Base-by-base conservation (phyloP, 2,329 filamentous ascomycete genomes). In the Penicillium sp. region DNA sequence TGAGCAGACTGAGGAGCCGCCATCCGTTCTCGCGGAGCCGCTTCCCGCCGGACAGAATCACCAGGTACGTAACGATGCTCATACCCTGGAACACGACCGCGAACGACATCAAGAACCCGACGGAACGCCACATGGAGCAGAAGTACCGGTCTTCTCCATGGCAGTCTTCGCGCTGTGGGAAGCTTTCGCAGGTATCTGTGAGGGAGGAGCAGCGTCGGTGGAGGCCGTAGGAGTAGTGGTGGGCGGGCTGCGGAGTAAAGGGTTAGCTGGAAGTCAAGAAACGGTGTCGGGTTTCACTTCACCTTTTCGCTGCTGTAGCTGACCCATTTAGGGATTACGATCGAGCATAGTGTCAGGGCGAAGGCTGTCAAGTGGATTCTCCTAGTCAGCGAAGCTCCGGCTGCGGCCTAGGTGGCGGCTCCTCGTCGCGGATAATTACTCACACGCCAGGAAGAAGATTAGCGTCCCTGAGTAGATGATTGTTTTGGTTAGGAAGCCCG, bases 101-200 rank as follows among this genome's bases (percentile, higher is more conserved):
- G 63, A 96, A 89, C 46, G 86, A 89, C 76, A 95, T 90, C 58
- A 96, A 74, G 73, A 96, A 97, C 22, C 89, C 91, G 31, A 90
- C 85, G 24, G 85, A 90, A 53, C 89, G 83, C 92, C 92, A 99
- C 81, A 95, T 88, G 63, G 85, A 88, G 78, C 94, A 97, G 74
- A 97, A 96, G 65, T 85, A 84, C 46, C 84, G 80, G 61, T 86
- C 82, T 46, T 83, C 81, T 61, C 79, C 81, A 49, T 77, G 75
- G 72, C 89, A 92, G 68, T 90, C 85, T 50, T 82, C 77, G 48
- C 81, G 75, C 57, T 80, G 78, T 3, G 90, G 90, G 70, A 91
- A 94, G 56, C 69, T 69, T 42, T 74, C 67, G 58, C 73, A 74
- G 25, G 65, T 71, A 44, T 83, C 78, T 40, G 81, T 81, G 51